phyloP scores from a whole-genome alignment of 176 grass and related monocot genomes.

The Bothriochloa decipiens region DNA sequence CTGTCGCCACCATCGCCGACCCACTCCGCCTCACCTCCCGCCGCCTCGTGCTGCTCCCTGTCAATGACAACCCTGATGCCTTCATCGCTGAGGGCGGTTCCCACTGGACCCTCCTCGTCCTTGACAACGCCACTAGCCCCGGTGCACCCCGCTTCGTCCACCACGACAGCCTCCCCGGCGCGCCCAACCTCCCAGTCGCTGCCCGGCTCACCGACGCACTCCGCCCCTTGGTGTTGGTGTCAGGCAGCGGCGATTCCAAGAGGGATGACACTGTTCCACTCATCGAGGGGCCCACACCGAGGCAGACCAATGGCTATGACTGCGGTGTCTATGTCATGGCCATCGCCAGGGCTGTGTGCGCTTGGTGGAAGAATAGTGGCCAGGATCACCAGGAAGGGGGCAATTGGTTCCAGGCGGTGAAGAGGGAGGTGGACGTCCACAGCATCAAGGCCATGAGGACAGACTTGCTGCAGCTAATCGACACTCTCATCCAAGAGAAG shows the following conservation, averaged over 20 bases:
- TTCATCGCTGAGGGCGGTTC: slow-evolving; percentile 57
- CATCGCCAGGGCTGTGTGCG: slow-evolving; percentile 58
- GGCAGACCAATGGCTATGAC: slow-evolving; percentile 76
- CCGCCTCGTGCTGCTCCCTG: slow-evolving; percentile 63
- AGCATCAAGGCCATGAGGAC: slow-evolving; percentile 57
- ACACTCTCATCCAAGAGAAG: slow-evolving; percentile 51
- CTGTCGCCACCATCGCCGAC: slow-evolving; percentile 40
- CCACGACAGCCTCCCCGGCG: slow-evolving; percentile 59
- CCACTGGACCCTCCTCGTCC: slow-evolving; percentile 70
- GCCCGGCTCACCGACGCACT: slow-evolving; percentile 45
- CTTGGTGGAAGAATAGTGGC: slow-evolving; percentile 50
- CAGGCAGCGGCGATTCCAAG: neutral
- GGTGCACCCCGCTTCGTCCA: slow-evolving; percentile 59
- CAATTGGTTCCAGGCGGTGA: slow-evolving; percentile 65
- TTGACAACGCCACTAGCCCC: slow-evolving; percentile 21
- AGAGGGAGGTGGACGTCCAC: slow-evolving; percentile 50
- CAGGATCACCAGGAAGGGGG: neutral
- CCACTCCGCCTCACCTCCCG: slow-evolving; percentile 57
- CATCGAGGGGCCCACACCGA: slow-evolving; percentile 66
- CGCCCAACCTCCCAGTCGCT: slow-evolving; percentile 54
- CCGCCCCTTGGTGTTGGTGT: slow-evolving; percentile 40
- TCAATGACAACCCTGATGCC: slow-evolving; percentile 69
- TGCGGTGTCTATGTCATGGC: slow-evolving; percentile 79
- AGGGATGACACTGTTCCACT: slow-evolving; percentile 18
- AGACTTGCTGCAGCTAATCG: slow-evolving; percentile 62